Evolutionary conservation across 2,329 filamentous ascomycete species (phyloP), one percentile per base, ranked within the genome.

Genomic region (Aspergillus novoparasiticus): DNA sequence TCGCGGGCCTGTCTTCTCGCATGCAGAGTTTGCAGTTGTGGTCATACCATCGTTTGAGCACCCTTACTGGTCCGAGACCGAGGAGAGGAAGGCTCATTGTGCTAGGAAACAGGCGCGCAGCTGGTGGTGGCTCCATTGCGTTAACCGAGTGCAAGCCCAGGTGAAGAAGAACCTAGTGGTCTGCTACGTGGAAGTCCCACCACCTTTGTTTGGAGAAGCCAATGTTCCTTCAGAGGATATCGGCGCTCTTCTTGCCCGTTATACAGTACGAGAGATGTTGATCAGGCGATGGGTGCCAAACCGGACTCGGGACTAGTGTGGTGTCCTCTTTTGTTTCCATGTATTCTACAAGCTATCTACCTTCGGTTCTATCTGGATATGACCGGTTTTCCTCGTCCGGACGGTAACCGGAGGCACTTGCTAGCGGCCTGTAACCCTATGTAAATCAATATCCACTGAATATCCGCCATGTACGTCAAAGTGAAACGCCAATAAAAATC

Each of bases 111-210:
- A 76, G 66, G 73, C 72, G 26, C 79, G 78, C 60, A 79, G 73
- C 61, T 83, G 81, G 81, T 82, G 80, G 81, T 82, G 81, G 81
- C 66, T 98, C 57, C 94, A 97, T 79, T 90, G 92, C 53, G 86
- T 96, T 51, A 96, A 97, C 68, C 87, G 95, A 10, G 94, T 98
- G 19, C 88, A 98, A 70, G 89, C 90, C 1, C 92, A 96, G 71
- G 95, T 96, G 6, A 87, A 90, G 74, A 99, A 99, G 84, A 97
- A 89, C 56, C 77, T 99, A 68, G 89, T 98, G 43, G 76, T 99
- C 36, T 90, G 91, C 46, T 99, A 97, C 73, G 94, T 99, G 14
- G 94, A 98, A 67, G 85, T 99, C 6, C 95, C 95, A 2, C 85
- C 90, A 4, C 90, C 92, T 1, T 72, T 82, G 19, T 79, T 48